These are phyloP conservation scores for Hygrocybe punicea DNA, from an alignment of 768 basidiomycete species.

Conservation along the genomic window DNA sequence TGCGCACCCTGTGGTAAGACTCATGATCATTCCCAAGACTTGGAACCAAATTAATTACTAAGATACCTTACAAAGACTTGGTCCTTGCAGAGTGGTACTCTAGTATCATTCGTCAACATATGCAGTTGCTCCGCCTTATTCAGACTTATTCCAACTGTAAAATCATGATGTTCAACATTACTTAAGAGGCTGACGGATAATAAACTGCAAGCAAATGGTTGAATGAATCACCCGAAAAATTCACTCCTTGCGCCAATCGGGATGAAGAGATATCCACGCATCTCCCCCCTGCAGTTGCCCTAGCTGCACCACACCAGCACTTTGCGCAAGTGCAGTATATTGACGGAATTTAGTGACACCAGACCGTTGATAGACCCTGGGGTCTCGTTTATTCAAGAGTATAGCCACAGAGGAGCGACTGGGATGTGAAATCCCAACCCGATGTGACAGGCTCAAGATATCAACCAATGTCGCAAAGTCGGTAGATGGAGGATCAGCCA, in stretches of 20 bases:
- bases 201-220: too few relatives aligned
- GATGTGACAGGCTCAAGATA: background rate
- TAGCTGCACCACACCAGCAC: conserved; percentile 8
- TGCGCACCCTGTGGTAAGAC: too few relatives aligned
- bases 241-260: background rate
- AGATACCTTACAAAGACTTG: too few relatives aligned
- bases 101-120: too few relatives aligned
- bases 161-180: too few relatives aligned
- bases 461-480: background rate
- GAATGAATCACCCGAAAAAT: background rate
- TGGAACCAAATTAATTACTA: too few relatives aligned
- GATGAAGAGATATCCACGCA: conserved; percentile 14
- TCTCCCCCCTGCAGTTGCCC: conserved; percentile 5
- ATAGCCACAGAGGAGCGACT: background rate
- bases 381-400: background rate
- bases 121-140: too few relatives aligned
- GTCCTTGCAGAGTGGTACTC: too few relatives aligned
- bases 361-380: background rate
- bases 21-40: too few relatives aligned
- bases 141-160: too few relatives aligned
- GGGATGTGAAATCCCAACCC: background rate
- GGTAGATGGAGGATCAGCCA: background rate
- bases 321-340: conserved; percentile 12
- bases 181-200: too few relatives aligned
- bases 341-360: conserved; percentile 9